Conservation (phyloP, 306 rosid species). For the Bauhinia variegata region DNA sequence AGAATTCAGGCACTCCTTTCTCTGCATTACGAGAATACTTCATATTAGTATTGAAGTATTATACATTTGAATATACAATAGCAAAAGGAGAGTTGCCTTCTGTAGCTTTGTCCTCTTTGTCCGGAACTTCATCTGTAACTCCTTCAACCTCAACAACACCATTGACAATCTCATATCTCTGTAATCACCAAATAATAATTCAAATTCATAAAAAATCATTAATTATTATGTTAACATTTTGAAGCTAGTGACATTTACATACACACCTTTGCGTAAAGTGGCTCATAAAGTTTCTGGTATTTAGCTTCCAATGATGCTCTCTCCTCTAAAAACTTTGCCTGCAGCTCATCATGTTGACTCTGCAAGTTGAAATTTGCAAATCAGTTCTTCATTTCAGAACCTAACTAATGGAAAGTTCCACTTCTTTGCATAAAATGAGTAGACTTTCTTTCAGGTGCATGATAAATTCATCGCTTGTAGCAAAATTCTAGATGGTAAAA, state of each 20-base stretch:
- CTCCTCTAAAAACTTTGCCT: constrained; percentile 55
- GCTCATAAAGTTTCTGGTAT: constrained; percentile 53
- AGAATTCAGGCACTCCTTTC: constrained; percentile 61
- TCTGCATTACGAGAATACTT: constrained; percentile 36
- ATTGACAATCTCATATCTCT: constrained; percentile 61
- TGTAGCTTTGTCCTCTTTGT: constrained; percentile 35
- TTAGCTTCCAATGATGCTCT: constrained; percentile 53
- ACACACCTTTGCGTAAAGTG: constrained; percentile 52
- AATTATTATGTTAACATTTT: constrained; percentile 8
- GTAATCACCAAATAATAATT: constrained; percentile 28
- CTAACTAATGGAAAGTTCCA: constrained; percentile 10
- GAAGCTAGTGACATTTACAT: constrained; percentile 19
- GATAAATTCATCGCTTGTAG: background rate
- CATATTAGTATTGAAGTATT: constrained; percentile 34
- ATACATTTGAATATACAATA: constrained; percentile 22
- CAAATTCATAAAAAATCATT: constrained; percentile 9
- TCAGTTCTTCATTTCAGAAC: constrained; percentile 13
- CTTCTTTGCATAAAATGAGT: constrained; percentile 11
- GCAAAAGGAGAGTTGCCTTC: constrained; percentile 37
- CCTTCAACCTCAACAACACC: constrained; percentile 53
- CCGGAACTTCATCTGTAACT: constrained; percentile 30
- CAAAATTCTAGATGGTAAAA: background rate
- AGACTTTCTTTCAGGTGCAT: background rate
- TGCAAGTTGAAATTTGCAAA: constrained; percentile 35
- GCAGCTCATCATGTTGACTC: constrained; percentile 44